Percentiles rank a stretch among this genome's conserved stretches.
Conservation (phyloP, 2,329 filamentous ascomycete genomes). For the Myriosclerotinia duriaeana region DNA sequence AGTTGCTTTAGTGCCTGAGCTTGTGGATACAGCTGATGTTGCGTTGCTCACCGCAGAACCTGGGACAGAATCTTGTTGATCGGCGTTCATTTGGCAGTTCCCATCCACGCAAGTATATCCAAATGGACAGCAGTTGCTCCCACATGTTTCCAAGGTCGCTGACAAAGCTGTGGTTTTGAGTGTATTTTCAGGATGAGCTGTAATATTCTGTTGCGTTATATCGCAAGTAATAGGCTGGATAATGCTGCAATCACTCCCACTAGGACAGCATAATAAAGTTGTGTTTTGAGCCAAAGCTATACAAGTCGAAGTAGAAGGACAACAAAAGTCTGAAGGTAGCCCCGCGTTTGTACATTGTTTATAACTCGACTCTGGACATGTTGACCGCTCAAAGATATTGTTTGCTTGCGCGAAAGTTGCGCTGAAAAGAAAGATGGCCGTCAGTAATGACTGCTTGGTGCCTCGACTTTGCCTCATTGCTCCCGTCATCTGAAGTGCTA, state of each 20-base stretch:
- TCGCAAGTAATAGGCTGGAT: constrained; percentile 68
- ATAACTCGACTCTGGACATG: constrained; percentile 53
- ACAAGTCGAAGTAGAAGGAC: constrained; percentile 55
- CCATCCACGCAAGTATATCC: constrained; percentile 59
- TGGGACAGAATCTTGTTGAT: constrained; percentile 47
- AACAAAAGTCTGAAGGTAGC: constrained; percentile 68
- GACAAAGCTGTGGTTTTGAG: constrained; percentile 66
- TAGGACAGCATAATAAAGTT: constrained; percentile 70
- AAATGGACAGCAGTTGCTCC: constrained; percentile 65
- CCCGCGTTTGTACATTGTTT: constrained; percentile 52
- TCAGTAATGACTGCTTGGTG: constrained; percentile 28
- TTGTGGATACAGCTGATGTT: constrained; percentile 28
- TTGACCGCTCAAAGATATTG: constrained; percentile 47
- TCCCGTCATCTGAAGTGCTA: constrained; percentile 1
- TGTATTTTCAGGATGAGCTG: constrained; percentile 53
- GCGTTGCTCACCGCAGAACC: constrained; percentile 33
- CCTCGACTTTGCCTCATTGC: constrained; percentile 31
- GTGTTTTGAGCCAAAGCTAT: constrained; percentile 61
- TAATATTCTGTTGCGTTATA: constrained; percentile 59
- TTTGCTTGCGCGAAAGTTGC: constrained; percentile 43
- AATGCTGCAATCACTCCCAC: constrained; percentile 54
- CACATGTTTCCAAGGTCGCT: constrained; percentile 57
- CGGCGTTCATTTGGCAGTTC: constrained; percentile 53
- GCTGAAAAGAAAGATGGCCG: constrained; percentile 40
- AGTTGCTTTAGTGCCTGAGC: constrained; percentile 10